Evolutionary conservation across 1,284 basidiomycete species (phyloP), one percentile per base, ranked within the genome.

Genomic region (Termitomyces sp.): DNA sequence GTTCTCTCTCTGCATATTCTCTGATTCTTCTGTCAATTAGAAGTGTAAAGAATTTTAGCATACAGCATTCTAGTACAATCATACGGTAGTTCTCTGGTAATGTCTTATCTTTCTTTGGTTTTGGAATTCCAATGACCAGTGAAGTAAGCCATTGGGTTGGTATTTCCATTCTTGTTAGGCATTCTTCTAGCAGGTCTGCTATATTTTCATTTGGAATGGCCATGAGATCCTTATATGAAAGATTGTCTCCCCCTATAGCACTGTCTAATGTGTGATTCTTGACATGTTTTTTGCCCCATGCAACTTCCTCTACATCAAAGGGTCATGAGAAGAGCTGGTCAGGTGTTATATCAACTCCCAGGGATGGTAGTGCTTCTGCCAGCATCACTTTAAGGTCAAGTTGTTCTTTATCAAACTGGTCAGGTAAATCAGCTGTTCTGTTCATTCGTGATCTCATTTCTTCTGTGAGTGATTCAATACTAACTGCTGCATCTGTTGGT

Each of bases 31-130:
- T 47, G 30, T 60, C 50, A n/a, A 66, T 60, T 2, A 67, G 54
- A 1, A 63, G 49, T 1, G 66, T 69, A 5, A 70, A 47, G 5
- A 64, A 43, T 50, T 72, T 70, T 9, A 69, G 57, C 6, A 67
- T 30, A 51, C 67, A 68, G 50, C 61, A 60, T 46, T 72, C 69
- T 0, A 72, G 63, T 2, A 61, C 69, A 14, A 70, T 64, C 0
- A 62, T 50, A 1, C 66, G 52, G 46, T 68, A 72, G 49, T 52
- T 60, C 1, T 59, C 55, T 3, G 66, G 57, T 11, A 63, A 54
- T 9, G 35, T 26, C 3, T 33, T 46, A 16, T 57, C 47, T 49
- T 59, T 60, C 4, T 56, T 56, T 24, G 50, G 54, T 54, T 68
- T 68, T 24, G 57, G 57, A 1, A 68, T 58, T 0, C 59, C 66